Percentiles rank a stretch among this genome's conserved stretches.
phyloP scores from a whole-genome alignment of 768 basidiomycete genomes.

The Termitomyces eurrhizus region DNA sequence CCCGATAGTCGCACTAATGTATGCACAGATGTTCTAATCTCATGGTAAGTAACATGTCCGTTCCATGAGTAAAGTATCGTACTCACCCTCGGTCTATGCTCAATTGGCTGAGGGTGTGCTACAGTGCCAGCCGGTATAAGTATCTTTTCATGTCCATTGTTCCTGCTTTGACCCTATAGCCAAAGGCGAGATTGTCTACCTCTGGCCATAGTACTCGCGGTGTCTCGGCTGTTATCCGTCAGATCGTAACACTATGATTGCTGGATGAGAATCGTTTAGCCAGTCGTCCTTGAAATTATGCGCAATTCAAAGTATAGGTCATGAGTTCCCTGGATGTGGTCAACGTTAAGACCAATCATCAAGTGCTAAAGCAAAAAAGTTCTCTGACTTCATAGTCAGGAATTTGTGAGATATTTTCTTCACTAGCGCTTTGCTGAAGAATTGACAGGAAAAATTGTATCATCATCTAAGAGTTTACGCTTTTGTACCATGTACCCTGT shows the following conservation, averaged over 20 bases:
- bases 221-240: not conserved
- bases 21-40: not conserved
- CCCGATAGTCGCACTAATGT: not conserved
- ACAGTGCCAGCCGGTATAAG: not conserved
- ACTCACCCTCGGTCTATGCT: not conserved
- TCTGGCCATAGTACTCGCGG: not conserved
- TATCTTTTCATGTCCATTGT: not conserved
- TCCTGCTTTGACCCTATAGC: not conserved
- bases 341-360: no score
- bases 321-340: no score
- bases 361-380: no score
- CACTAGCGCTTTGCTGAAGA: no score
- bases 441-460: no score
- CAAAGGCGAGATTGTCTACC: not conserved
- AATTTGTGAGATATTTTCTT: no score
- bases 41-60: not conserved
- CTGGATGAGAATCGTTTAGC: no score
- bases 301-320: no score
- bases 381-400: no score
- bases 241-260: not conserved
- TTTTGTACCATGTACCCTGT: no score
- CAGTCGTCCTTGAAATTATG: no score
- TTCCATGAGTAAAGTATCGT: not conserved
- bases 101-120: not conserved
- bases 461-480: no score